Conservation (phyloP, 148 eudicot genomes). For the Arbutus unedo region DNA sequence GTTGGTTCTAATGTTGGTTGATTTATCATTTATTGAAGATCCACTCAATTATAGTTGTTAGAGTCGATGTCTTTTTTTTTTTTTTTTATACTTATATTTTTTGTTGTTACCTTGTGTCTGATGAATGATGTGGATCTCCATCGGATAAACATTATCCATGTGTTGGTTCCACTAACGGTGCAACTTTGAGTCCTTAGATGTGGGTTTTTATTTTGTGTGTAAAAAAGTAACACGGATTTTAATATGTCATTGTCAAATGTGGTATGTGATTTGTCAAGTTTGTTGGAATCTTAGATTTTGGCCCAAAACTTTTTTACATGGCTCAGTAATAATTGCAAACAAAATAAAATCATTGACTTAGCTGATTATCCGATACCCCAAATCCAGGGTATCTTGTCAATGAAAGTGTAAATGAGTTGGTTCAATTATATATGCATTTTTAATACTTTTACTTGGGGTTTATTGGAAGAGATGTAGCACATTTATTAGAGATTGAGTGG, state of each 20-base stretch:
- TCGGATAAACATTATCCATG: background rate
- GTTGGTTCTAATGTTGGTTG: background rate
- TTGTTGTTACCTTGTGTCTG: background rate
- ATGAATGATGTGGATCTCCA: background rate
- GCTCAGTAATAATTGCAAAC: background rate
- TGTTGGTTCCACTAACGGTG: background rate
- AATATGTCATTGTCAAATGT: background rate
- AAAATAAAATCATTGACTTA: background rate
- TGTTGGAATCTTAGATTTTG: background rate
- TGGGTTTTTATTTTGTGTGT: background rate
- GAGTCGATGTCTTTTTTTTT: too few species aligned
- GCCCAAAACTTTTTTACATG: background rate
- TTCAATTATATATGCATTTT: background rate
- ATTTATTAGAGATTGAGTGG: background rate
- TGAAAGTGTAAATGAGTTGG: constrained; percentile 3
- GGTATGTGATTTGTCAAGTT: background rate
- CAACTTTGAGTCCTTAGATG: background rate
- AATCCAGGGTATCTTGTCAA: background rate
- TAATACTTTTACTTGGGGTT: background rate
- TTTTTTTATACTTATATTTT: background rate
- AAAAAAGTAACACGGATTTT: background rate
- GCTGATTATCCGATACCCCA: background rate
- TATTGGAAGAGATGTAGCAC: background rate
- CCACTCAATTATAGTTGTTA: background rate
- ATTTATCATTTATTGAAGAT: background rate